Base-by-base conservation (phyloP, 305 asterid species). In the Rubia peregrina region DNA sequence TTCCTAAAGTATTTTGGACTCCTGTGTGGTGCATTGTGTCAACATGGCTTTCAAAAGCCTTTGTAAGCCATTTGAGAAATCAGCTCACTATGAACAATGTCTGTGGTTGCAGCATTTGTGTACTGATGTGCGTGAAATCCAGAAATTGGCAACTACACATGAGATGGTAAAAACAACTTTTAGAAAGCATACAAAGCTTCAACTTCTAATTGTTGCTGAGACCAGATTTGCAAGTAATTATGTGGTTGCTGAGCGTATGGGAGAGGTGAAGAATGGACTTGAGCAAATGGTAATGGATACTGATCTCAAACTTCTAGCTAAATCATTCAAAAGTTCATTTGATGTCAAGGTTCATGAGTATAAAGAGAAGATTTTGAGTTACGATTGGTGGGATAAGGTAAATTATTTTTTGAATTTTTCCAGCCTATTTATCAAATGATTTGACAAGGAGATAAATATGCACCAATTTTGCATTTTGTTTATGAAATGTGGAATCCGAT, bases 401-500 rank as follows among this genome's bases (percentile, higher is more conserved):
- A 44, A 59, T 6, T 24, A 70, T 59, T 42, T 71, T 3, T 10
- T 71, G 3, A 62, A 0, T 30, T 70, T 21, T 24, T 33, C 40
- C 3, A 14, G 4, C 66, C 44, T 10, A 24, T 70, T 1, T 9
- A 36, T 19, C 21, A 41, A 21, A 59, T 70, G 16, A 12, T 70
- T 21, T 5, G 30, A 36, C 30, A n/a, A n/a, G 44, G 6, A 16
- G 19, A 70, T 7, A 59, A 38, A 4, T 42, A 59, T 59, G 24
- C 42, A 14, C 57, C 30, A 7, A 33, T 59, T 41, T 42, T 59
- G 5, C 59, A 70, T 38, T 11, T n/a, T n/a, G 9, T 43, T 13
- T 65, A 65, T 19, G 56, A 66, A 7, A 66, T 42, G 69, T 42
- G 69, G n/a, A 53, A 42, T 9, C 9, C n/a, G 11, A 65, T 42